Percentiles rank a stretch among this genome's conserved stretches.
Evolutionary conservation across 768 basidiomycete species (phyloP).

Genomic region (Calocybe indica): DNA sequence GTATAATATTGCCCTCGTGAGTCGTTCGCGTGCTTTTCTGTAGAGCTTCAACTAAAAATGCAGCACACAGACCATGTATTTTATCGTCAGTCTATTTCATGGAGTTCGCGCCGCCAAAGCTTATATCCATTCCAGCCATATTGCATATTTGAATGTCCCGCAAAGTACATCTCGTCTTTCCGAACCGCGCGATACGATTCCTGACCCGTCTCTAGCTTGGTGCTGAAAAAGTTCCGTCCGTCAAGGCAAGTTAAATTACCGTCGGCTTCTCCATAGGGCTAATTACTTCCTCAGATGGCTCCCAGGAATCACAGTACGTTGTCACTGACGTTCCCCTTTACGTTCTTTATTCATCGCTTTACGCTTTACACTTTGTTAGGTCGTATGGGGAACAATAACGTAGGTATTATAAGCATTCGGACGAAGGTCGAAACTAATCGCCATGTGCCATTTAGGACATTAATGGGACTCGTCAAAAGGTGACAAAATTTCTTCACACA

Average conservation of each 20-base stretch:
- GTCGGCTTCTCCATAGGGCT: neutral
- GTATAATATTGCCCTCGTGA: slow-evolving; percentile 64
- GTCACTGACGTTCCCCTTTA: neutral
- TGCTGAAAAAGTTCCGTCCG: slow-evolving; percentile 59
- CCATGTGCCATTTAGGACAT: slow-evolving; percentile 30
- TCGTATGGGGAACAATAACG: slow-evolving; percentile 63
- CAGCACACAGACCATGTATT: slow-evolving; percentile 54
- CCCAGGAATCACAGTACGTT: slow-evolving; percentile 53
- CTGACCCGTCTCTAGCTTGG: slow-evolving; percentile 26
- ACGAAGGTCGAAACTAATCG: neutral
- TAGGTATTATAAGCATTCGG: slow-evolving; percentile 18
- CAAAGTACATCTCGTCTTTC: slow-evolving; percentile 42
- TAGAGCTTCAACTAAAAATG: neutral
- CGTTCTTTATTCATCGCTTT: too few relatives aligned
- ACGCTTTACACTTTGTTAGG: slow-evolving; percentile 22
- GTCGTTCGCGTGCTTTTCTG: slow-evolving; percentile 6
- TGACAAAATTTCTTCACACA: slow-evolving; percentile 12
- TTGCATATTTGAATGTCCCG: slow-evolving; percentile 63
- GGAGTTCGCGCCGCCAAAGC: neutral
- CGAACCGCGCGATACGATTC: neutral
- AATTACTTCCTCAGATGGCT: slow-evolving; percentile 41
- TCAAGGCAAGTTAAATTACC: slow-evolving; percentile 36
- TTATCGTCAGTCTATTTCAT: slow-evolving; percentile 41
- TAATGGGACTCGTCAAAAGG: slow-evolving; percentile 68
- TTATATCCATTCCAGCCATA: slow-evolving; percentile 34